Evolutionary conservation across 345 rosid genomes (phyloP), one percentile per base, ranked within the genome.

Genomic region (Orychophragmus violaceus): DNA sequence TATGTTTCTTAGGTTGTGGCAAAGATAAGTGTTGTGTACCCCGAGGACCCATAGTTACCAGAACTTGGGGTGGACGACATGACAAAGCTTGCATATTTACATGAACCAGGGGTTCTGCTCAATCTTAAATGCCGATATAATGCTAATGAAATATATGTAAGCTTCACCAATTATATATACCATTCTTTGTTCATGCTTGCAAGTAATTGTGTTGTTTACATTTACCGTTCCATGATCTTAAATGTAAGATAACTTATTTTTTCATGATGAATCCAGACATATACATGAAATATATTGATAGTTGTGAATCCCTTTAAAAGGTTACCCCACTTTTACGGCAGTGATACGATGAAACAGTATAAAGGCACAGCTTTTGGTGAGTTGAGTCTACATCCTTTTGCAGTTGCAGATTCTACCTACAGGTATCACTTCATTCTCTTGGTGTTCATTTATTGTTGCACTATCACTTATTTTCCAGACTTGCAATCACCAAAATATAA

Each of bases 31-130:
- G n/a, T n/a, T n/a, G n/a, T n/a, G n/a, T n/a, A n/a, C n/a, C n/a
- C n/a, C n/a, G n/a, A n/a, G n/a, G n/a, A n/a, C n/a, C n/a, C n/a
- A n/a, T n/a, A n/a, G n/a, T n/a, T n/a, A n/a, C n/a, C n/a, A n/a
- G n/a, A n/a, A 93, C 82, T n/a, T n/a, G n/a, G n/a, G n/a, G n/a
- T n/a, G n/a, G n/a, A n/a, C n/a, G n/a, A n/a, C n/a, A n/a, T n/a
- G n/a, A n/a, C n/a, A n/a, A n/a, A n/a, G n/a, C n/a, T n/a, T n/a
- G n/a, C n/a, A n/a, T n/a, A n/a, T n/a, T 74, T 93, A 45, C 98
- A 93, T 66, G 98, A 90, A 79, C 98, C 98, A 22, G 98, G 98
- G 70, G 97, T 93, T 64, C 73, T 93, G 39, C 85, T 82, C 79
- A 93, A 93, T 78, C 85, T 93, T 53, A 84, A 72, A 66, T 74